Evolutionary conservation across 2,329 filamentous ascomycete genomes (phyloP), one percentile per base, ranked within the genome.

Genomic region (Thielaviopsis punctulata): DNA sequence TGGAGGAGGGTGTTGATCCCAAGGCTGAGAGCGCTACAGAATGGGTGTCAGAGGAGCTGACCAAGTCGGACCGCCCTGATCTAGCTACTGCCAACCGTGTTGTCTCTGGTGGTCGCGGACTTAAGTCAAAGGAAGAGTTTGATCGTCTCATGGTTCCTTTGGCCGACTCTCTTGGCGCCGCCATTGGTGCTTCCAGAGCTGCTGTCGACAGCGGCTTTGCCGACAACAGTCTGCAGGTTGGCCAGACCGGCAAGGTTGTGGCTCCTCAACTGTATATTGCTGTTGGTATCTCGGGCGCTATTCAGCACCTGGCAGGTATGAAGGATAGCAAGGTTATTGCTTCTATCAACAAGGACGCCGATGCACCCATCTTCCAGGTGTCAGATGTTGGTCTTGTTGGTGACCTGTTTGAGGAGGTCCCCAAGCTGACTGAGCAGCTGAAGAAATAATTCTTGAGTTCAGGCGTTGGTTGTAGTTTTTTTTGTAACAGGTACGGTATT

Each of bases 261-360:
- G 92, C 92, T 46, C 92, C 92, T 55, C 83, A 98, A 67, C 72
- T 98, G 56, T 98, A 98, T 65, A 76, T 98, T 59, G 93, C 88
- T 51, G 89, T 90, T 12, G 92, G 92, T 63, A 96, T 98, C 60
- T 95, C 87, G 8, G 92, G 92, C 51, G 92, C 92, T 21, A 98
- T 98, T 60, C 92, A 98, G 70, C 92, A 98, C 73, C 69, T 98
- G 68, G 92, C 92, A 27, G 92, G 92, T 64, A 98, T 98, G 92
- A 98, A 98, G 77, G 92, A 98, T 65, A 95, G 88, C 73, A 98
- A 98, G 73, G 92, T 98, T 55, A 98, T 98, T 70, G 92, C 90
- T 21, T 87, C 87, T 13, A 96, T 98, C 64, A 98, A 98, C 75
- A 98, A 98, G 73, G 92, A 98, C 63, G 73, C 81, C 4, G 92